Base-by-base conservation (phyloP, 2,329 filamentous ascomycete genomes). In the Helminthosporium solani region DNA sequence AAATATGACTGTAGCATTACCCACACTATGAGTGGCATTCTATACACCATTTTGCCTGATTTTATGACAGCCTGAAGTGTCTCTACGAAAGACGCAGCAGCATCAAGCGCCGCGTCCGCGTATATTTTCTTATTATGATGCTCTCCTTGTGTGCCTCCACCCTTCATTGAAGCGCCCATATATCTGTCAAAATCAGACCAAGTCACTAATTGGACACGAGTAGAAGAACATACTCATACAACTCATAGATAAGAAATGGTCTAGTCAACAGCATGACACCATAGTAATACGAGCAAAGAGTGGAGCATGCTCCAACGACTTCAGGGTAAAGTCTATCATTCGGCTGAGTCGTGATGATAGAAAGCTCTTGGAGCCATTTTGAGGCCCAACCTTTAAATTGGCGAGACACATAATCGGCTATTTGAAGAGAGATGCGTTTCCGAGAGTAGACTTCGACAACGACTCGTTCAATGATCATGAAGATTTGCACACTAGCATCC, bases 181-280 rank as follows among this genome's bases (percentile, higher is more conserved):
- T 60, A 57, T 12, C 33, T 36, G 6, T 9, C 9, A 16, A 5
- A 16, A 36, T 27, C 12, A 27, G 25, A 7, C 7, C 25, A 12
- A n/a, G n/a, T n/a, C n/a, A n/a, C n/a, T 27, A 33, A 7, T 7
- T 33, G 7, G 31, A 33, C 31, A n/a, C 7, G n/a, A 33, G 7
- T 6, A n/a, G 31, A n/a, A n/a, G 7, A n/a, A 36, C 33, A 18
- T 37, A 38, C 33, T 68, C 66, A 40, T 70, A 77, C 1, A 78
- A 67, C 40, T 77, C 73, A 52, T 77, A 79, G 20, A 78, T 73
- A 9, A 80, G 64, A 44, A 80, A 80, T 0, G 77, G 77, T n/a
- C 77, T 66, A 6, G 77, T 78, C 3, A 79, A 60, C 3, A 80
- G 64, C 58, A 79, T 78, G 34, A 80, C 78, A 1, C 75, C 76